These are phyloP conservation scores for Solanum tacnaense DNA, from an alignment of 257 asterid species.

Conservation along the genomic window DNA sequence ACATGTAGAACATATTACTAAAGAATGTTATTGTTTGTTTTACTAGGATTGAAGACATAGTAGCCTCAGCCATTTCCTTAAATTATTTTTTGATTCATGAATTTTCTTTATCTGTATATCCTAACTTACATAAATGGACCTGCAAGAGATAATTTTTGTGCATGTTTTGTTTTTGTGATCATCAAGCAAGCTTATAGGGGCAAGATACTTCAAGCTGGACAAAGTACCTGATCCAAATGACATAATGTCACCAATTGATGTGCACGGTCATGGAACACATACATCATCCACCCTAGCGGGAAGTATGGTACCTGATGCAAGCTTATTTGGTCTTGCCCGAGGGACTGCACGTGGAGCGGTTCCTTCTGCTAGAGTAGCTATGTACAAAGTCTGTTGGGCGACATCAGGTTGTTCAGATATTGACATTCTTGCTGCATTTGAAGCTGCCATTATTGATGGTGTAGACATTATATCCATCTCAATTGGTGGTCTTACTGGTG, in stretches of 20 bases:
- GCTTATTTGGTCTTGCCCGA: constrained; percentile 54
- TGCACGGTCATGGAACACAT: constrained; percentile 89
- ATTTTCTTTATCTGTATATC: background rate
- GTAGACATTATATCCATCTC: constrained; percentile 84
- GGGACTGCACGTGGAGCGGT: constrained; percentile 94
- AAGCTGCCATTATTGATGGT: constrained; percentile 77
- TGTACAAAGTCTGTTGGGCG: constrained; percentile 85
- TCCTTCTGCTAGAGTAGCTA: constrained; percentile 81
- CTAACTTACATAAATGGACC: background rate
- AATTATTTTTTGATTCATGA: background rate
- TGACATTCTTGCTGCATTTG: constrained; percentile 91
- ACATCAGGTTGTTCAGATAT: constrained; percentile 60
- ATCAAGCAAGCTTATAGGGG: constrained; percentile 87
- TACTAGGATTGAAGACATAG: background rate
- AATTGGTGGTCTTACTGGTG: constrained; percentile 51
- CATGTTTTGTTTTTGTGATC: background rate
- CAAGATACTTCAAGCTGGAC: constrained; percentile 79
- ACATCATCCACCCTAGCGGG: constrained; percentile 92
- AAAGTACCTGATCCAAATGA: constrained; percentile 36
- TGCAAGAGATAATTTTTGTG: background rate
- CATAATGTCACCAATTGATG: constrained; percentile 64
- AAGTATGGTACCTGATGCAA: constrained; percentile 45
- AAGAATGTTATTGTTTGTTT: background rate
- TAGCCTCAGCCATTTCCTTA: background rate
- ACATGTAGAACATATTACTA: background rate